Evolutionary conservation across 108 stramenopile genomes (phyloP).

Genomic region (Nitzschia sp.): DNA sequence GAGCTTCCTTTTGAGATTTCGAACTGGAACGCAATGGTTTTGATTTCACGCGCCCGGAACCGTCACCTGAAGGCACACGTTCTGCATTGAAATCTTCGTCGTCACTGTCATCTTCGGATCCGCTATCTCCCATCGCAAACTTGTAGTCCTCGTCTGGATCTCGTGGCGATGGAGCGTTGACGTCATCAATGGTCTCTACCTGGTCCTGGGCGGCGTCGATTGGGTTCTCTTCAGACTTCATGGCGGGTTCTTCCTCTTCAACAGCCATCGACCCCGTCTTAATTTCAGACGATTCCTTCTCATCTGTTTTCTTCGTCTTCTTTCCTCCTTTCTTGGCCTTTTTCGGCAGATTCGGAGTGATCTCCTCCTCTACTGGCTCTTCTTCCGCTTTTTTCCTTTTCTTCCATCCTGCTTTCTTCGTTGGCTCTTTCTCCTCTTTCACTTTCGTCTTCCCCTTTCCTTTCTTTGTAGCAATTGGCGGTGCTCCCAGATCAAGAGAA

Average conservation of each 20-base stretch:
- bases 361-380: constrained; percentile 4
- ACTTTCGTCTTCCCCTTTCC: neutral
- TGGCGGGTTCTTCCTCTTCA: too few species aligned
- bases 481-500: neutral
- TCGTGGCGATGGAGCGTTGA: neutral
- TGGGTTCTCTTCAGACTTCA: neutral
- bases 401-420: neutral
- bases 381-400: constrained; percentile 22
- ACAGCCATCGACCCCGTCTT: too few species aligned
- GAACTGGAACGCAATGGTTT: neutral
- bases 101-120: constrained; percentile 17
- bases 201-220: neutral
- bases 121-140: constrained; percentile 15
- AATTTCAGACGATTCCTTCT: neutral
- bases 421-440: constrained; percentile 7
- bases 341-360: neutral
- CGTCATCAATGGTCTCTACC: neutral
- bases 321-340: neutral
- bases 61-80: constrained; percentile 4
- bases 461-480: constrained; percentile 8
- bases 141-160: constrained; percentile 23
- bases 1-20: constrained; percentile 6
- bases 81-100: constrained; percentile 26
- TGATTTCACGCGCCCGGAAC: neutral
- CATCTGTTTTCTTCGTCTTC: constrained; percentile 24